phyloP scores from a whole-genome alignment of 148 eudicot genomes.

The Talinum fruticosum region DNA sequence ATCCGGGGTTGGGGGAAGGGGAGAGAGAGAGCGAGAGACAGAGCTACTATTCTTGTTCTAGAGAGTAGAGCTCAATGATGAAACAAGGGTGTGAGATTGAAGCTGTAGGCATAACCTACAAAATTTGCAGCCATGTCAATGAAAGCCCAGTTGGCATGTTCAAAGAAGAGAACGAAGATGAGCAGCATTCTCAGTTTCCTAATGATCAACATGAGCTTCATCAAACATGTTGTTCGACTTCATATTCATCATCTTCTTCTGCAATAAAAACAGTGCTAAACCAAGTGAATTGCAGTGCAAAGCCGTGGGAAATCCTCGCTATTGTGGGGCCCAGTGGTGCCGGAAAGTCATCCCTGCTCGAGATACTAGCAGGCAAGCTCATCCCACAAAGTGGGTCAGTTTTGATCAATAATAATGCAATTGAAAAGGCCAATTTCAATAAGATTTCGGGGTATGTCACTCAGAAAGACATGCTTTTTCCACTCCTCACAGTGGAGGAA shows the following conservation, averaged over 20 bases:
- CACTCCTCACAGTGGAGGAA: conserved; percentile 91
- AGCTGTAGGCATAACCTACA: conserved; percentile 83
- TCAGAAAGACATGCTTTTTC: conserved; percentile 87
- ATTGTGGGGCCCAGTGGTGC: conserved; percentile 98
- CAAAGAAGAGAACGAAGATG: conserved; percentile 22
- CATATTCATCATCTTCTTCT: conserved; percentile 2
- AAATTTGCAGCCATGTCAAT: conserved; percentile 39
- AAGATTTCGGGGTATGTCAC: conserved; percentile 93
- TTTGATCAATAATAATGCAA: conserved; percentile 50
- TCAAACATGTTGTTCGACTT: neutral
- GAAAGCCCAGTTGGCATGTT: conserved; percentile 32
- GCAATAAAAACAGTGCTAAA: conserved; percentile 52
- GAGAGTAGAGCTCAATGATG: conserved; percentile 49
- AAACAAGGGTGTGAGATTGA: conserved; percentile 88
- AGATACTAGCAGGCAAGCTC: conserved; percentile 82
- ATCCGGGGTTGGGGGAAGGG: too few relatives aligned
- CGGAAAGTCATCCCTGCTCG: conserved; percentile 88
- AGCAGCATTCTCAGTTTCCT: too few relatives aligned
- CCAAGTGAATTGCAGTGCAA: conserved; percentile 63
- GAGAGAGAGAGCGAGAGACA: too few relatives aligned
- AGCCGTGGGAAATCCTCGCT: conserved; percentile 92
- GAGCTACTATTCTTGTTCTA: conserved; percentile 18
- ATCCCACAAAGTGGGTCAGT: conserved; percentile 53
- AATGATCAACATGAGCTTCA: neutral
- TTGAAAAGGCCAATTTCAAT: conserved; percentile 52